A percentile compares a stretch with the other conserved stretches of the same genome.
These are phyloP conservation scores for Setomelanomma holmii DNA, from an alignment of 2,329 filamentous ascomycete species.

Conservation along the genomic window DNA sequence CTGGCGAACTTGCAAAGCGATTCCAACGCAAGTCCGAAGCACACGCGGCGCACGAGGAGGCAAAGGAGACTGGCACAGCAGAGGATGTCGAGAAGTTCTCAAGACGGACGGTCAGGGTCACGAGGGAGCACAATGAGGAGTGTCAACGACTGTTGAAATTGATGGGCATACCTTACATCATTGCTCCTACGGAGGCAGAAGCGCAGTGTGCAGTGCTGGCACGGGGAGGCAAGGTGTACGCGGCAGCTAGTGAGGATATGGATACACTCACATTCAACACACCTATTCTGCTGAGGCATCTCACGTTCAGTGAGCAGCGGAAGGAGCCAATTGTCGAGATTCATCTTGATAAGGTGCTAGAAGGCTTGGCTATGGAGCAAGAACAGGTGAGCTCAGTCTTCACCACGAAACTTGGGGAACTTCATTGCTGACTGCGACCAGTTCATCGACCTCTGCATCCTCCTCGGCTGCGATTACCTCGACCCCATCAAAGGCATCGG, in stretches of 20 bases:
- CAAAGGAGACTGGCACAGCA: conserved; percentile 95
- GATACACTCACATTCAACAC: conserved; percentile 96
- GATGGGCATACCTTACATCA: conserved; percentile 95
- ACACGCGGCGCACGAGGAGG: conserved; percentile 87
- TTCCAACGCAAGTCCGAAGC: conserved; percentile 95
- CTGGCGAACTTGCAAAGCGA: conserved; percentile 93
- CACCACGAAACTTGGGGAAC: too few relatives aligned
- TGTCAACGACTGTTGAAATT: conserved; percentile 89
- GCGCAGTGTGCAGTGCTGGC: conserved; percentile 94
- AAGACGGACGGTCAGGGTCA: conserved; percentile 88
- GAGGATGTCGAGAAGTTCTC: conserved; percentile 99
- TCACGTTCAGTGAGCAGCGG: conserved; percentile 96
- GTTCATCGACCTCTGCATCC: conserved; percentile 98
- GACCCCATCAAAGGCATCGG: conserved; percentile 96
- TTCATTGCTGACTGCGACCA: conserved; percentile 48
- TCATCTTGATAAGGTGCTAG: conserved; percentile 82
- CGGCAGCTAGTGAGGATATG: conserved; percentile 98
- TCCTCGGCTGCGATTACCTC: conserved; percentile 96
- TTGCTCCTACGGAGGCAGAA: conserved; percentile 96
- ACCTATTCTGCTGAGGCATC: conserved; percentile 86
- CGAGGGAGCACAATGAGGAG: conserved; percentile 94
- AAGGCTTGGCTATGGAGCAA: conserved; percentile 86
- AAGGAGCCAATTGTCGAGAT: conserved; percentile 99
- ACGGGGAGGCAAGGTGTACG: conserved; percentile 91
- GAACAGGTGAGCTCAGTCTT: conserved; percentile 67